Conservation (phyloP, 2,329 filamentous ascomycete genomes). For the Aureobasidium melanogenum region DNA sequence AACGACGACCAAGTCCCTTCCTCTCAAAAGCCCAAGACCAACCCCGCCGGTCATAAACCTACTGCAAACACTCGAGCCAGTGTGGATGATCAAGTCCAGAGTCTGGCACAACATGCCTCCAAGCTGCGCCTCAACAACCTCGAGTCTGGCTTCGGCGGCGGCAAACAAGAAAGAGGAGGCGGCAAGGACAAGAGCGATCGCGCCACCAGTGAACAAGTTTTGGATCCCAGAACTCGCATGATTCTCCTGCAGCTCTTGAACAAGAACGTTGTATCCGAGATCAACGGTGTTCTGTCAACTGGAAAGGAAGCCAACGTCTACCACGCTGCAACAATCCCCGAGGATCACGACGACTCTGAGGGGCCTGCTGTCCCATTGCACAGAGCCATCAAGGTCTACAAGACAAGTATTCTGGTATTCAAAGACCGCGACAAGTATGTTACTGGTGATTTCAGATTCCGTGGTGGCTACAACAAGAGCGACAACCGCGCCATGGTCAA, state of each 20-base stretch:
- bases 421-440: conserved; percentile 97
- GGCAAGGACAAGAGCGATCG: conserved; percentile 85
- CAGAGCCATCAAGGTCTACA: conserved; percentile 96
- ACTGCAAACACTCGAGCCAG: conserved; percentile 68
- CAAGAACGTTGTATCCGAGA: conserved; percentile 75
- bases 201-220: conserved; percentile 86
- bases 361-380: conserved; percentile 47
- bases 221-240: conserved; percentile 91
- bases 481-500: conserved; percentile 97
- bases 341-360: conserved; percentile 43
- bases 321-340: conserved; percentile 62
- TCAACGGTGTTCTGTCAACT: conserved; percentile 91
- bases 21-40: conserved; percentile 58
- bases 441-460: conserved; percentile 85
- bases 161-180: conserved; percentile 41
- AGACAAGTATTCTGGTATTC: conserved; percentile 94
- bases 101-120: conserved; percentile 72
- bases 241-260: conserved; percentile 95
- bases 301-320: conserved; percentile 99
- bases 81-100: conserved; percentile 79
- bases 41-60: conserved; percentile 57
- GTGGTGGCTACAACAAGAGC: conserved; percentile 83
- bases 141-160: conserved; percentile 41
- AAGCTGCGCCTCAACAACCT: conserved; percentile 71
- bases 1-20: conserved; percentile 44